These are phyloP conservation scores for Pseudocercospora fijiensis DNA, from an alignment of 2,329 filamentous ascomycete species.

Conservation along the genomic window DNA sequence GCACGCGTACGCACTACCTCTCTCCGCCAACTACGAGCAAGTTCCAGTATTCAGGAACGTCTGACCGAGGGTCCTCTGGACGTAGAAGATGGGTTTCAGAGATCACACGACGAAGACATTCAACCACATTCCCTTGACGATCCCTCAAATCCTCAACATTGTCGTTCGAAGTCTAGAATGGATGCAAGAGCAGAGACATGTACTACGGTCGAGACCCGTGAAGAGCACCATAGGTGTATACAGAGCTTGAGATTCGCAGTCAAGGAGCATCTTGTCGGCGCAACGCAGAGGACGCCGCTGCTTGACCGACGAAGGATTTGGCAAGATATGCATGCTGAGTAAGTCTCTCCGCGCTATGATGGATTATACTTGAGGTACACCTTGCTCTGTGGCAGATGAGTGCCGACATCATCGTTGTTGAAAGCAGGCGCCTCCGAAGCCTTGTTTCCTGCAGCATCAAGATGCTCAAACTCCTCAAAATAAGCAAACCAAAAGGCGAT, in stretches of 20 bases:
- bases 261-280: not conserved
- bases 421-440: constrained; percentile 36
- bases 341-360: not conserved
- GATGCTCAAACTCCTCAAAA: constrained; percentile 51
- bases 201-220: not conserved
- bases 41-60: no score
- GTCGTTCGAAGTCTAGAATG: not conserved
- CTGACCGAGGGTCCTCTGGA: no score
- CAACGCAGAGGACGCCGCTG: no score
- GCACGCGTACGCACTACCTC: not conserved
- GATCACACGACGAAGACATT: no score
- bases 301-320: no score
- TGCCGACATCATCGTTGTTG: constrained; percentile 41
- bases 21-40: no score
- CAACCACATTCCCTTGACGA: no score
- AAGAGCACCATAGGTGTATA: not conserved
- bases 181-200: not conserved
- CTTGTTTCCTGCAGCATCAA: constrained; percentile 43
- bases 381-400: constrained; percentile 40
- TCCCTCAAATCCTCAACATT: not conserved
- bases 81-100: no score
- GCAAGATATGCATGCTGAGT: not conserved
- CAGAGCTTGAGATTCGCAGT: not conserved
- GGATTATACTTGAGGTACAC: constrained; percentile 41
- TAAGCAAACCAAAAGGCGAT: constrained; percentile 50